Conservation (phyloP, 23 red algal species). For the Gracilaria domingensis region DNA sequence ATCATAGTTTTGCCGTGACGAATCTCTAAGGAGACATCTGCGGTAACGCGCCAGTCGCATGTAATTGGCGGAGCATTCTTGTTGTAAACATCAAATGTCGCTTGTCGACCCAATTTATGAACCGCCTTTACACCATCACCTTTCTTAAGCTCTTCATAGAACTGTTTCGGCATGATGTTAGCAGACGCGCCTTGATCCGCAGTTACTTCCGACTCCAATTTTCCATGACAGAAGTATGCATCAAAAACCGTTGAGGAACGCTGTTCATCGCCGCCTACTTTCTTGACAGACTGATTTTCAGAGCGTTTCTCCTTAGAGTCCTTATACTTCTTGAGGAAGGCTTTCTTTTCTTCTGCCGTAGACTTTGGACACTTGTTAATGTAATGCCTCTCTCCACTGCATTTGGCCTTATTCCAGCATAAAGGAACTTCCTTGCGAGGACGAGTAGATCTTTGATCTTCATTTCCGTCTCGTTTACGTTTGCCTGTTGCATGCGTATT, state of each 20-base stretch:
- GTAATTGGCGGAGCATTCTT: neutral
- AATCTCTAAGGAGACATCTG: neutral
- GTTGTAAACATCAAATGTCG: neutral
- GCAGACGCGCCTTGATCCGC: neutral
- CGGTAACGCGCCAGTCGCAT: neutral
- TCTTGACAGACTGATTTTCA: neutral
- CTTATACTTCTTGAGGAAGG: neutral
- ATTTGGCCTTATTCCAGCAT: neutral
- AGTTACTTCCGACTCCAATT: neutral
- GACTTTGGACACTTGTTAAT: neutral
- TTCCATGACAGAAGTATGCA: neutral
- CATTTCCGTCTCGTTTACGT: no score
- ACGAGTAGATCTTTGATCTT: no score
- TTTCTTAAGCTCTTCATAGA: neutral
- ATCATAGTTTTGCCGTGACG: slow-evolving; percentile 27
- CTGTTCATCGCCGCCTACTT: neutral
- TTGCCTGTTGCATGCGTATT: no score
- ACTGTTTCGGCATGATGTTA: neutral
- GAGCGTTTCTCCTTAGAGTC: neutral
- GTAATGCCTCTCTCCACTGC: neutral
- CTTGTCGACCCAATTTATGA: neutral
- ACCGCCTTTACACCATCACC: neutral
- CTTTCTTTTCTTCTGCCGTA: neutral
- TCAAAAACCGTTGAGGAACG: neutral
- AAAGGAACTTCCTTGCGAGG: no score